Evolutionary conservation across 768 basidiomycete species (phyloP).

Genomic region (Termitomyces sp.): DNA sequence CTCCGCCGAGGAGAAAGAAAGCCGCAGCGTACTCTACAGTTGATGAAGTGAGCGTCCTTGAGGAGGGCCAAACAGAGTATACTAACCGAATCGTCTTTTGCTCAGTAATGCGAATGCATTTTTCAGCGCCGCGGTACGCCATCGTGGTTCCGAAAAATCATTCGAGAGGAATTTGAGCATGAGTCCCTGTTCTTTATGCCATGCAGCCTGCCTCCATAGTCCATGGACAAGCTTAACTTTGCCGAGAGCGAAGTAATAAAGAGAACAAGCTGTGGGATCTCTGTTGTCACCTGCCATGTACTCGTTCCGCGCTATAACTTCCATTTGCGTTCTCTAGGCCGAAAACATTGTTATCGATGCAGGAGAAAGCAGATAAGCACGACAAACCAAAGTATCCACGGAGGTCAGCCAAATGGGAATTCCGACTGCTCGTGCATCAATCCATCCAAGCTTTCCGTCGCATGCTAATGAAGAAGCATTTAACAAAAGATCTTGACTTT

Average conservation of each 20-base stretch:
- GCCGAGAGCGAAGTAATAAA: constrained; percentile 93
- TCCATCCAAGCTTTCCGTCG: constrained; percentile 85
- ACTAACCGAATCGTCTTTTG: constrained; percentile 88
- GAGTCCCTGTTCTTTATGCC: constrained; percentile 84
- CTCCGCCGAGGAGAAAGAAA: constrained; percentile 91
- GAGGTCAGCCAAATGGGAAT: constrained; percentile 88
- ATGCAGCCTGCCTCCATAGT: constrained; percentile 92
- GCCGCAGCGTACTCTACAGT: constrained; percentile 92
- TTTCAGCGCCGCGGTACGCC: constrained; percentile 92
- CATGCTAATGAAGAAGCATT: constrained; percentile 69
- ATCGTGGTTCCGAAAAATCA: constrained; percentile 79
- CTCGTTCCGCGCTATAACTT: constrained; percentile 86
- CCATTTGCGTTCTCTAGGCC: constrained; percentile 75
- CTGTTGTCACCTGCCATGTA: constrained; percentile 86
- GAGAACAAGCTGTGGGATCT: constrained; percentile 85
- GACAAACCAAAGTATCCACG: constrained; percentile 69
- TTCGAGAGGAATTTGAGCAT: constrained; percentile 94
- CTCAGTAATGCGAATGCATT: constrained; percentile 91
- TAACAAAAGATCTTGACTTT: constrained; percentile 84
- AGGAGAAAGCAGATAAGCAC: background rate
- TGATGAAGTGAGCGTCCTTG: background rate
- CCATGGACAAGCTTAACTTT: constrained; percentile 92
- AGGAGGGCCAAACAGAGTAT: background rate
- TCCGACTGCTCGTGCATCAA: constrained; percentile 82
- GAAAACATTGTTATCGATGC: constrained; percentile 5